Evolutionary conservation across 805 yeast species (phyloP), one percentile per base, ranked within the genome.

Genomic region (Lipomyces orientalis): DNA sequence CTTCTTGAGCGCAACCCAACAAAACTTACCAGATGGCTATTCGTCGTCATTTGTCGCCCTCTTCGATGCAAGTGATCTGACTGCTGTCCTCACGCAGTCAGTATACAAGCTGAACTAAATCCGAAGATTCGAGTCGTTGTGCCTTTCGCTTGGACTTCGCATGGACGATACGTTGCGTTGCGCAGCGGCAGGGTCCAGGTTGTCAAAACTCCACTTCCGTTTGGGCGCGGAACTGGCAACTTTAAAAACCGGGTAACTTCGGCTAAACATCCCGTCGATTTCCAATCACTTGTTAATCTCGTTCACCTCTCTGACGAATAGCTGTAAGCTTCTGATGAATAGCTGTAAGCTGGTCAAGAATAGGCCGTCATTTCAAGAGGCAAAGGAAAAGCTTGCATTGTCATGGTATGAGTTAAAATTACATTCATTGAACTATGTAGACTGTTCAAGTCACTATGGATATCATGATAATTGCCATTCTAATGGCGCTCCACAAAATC

Each of bases 31-130:
- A 63, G 65, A 58, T 58, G 61, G 6, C 58, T 29, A 19, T 35
- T 57, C n/a, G 58, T 29, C 58, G 65, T 34, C 65, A 58, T 63
- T 60, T 37, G 62, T 56, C 55, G n/a, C 22, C 55, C 31, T 2
- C 8, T 16, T 25, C 55, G 34, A 9, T 25, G n/a, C 25, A 52
- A 52, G 25, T 25, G 29, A 37, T 43, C 35, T 54, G 34, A 37
- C 56, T 14, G 37, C 29, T 16, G 19, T 29, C 29, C 22, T 31
- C 22, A 35, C 14, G 8, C 60, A 57, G 31, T 35, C 33, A 35
- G 29, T n/a, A 5, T 34, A n/a, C 5, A 14, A 14, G 29, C 31
- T 5, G 34, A 22, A 14, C 34, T 56, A 16, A 34, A 35, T 22
- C 46, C 22, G 16, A 33, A n/a, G 49, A 16, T n/a, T n/a, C 22